Percentiles rank a stretch among this genome's conserved stretches.
phyloP scores from a whole-genome alignment of 495 filamentous ascomycete genomes.

The Pseudoneurospora amorphoporcata region DNA sequence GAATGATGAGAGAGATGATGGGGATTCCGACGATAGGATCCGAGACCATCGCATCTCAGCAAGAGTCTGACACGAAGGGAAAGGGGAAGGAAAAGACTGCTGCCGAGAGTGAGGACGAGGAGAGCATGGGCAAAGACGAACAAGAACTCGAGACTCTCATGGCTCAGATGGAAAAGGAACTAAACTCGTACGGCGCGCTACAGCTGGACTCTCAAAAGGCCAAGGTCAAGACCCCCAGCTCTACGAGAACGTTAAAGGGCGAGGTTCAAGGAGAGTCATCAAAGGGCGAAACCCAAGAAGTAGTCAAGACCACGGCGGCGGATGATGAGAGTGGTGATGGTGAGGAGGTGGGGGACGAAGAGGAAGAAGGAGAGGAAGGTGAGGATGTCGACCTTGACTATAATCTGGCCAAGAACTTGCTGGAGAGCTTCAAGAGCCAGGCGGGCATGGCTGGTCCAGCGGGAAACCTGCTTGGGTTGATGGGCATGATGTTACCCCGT shows the following conservation, averaged over 20 bases:
- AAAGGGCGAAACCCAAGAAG: background rate
- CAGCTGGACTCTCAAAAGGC: conserved; percentile 43
- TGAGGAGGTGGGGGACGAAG: conserved; percentile 2
- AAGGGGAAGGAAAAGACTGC: conserved; percentile 7
- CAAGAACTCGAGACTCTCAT: conserved; percentile 62
- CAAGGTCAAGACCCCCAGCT: background rate
- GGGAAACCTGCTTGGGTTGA: conserved; percentile 73
- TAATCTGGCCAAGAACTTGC: conserved; percentile 78
- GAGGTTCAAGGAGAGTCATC: conserved; percentile 2
- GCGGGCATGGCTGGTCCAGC: conserved; percentile 74
- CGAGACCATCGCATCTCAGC: background rate
- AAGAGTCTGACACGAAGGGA: conserved; percentile 1
- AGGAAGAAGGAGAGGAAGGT: conserved; percentile 31
- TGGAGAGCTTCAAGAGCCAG: conserved; percentile 88
- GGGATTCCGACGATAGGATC: conserved; percentile 45
- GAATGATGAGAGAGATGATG: conserved; percentile 95
- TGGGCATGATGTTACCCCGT: conserved; percentile 71
- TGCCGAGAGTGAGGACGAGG: conserved; percentile 16
- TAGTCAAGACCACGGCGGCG: background rate
- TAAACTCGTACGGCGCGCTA: conserved; percentile 66
- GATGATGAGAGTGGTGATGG: conserved; percentile 7
- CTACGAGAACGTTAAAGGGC: conserved; percentile 4
- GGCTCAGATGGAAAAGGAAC: conserved; percentile 69
- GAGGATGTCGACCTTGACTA: conserved; percentile 65
- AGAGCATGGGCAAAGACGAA: conserved; percentile 42